These are phyloP conservation scores for Ceratobasidium sp. DNA, from an alignment of 1,284 basidiomycete genomes.

Conservation along the genomic window DNA sequence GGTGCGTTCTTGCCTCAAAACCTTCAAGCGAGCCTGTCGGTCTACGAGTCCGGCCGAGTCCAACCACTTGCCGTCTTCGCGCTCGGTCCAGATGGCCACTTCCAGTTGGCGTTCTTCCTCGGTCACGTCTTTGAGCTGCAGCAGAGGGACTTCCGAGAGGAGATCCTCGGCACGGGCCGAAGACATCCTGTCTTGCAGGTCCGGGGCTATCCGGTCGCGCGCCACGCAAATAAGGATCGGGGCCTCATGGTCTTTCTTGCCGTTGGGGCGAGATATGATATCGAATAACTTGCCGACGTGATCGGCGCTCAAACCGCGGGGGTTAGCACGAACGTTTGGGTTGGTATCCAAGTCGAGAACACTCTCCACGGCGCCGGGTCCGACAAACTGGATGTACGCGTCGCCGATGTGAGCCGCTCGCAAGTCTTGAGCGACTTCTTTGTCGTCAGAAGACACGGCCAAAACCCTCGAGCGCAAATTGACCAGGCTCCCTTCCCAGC, in stretches of 20 bases:
- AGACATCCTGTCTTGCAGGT: not conserved
- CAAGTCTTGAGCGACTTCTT: not conserved
- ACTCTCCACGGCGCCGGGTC: not conserved
- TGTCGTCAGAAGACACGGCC: not conserved
- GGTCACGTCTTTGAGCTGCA: not conserved
- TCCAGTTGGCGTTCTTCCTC: not conserved
- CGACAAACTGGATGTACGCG: not conserved
- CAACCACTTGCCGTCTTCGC: not conserved
- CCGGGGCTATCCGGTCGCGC: not conserved
- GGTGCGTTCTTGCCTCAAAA: not conserved
- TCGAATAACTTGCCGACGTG: not conserved
- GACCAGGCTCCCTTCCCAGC: not conserved
- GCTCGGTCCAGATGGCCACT: not conserved
- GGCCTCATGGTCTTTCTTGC: slow-evolving; percentile 8
- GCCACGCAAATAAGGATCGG: not conserved
- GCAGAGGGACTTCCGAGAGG: not conserved
- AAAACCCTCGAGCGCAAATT: not conserved
- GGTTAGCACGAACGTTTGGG: not conserved
- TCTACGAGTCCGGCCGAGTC: not conserved
- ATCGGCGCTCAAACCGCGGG: not conserved
- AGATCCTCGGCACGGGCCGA: not conserved
- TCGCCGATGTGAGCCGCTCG: not conserved
- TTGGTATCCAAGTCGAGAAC: not conserved
- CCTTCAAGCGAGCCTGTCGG: not conserved
- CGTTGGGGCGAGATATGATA: not conserved